Conservation (phyloP, 2,329 filamentous ascomycete genomes). For the Aspergillus neotritici region DNA sequence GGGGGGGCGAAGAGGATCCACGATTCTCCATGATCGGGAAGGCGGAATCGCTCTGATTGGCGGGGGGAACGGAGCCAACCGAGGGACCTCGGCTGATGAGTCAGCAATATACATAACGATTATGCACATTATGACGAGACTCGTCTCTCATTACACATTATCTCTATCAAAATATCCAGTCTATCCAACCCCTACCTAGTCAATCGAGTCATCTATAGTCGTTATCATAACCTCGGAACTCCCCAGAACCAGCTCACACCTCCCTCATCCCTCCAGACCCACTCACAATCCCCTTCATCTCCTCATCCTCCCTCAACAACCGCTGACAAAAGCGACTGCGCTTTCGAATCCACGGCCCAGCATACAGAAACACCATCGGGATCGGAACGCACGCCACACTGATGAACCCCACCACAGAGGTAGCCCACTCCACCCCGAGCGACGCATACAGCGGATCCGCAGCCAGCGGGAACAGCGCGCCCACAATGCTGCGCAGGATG, state of each 20-base stretch:
- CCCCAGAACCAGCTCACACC: too few species aligned
- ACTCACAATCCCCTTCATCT: constrained; percentile 2
- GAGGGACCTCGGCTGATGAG: constrained; percentile 7
- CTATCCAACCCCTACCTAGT: too few species aligned
- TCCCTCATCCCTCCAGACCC: too few species aligned
- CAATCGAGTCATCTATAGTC: too few species aligned
- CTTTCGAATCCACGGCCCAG: constrained; percentile 23
- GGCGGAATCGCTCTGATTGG: constrained; percentile 2
- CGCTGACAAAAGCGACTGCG: constrained; percentile 29
- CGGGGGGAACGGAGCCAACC: background rate
- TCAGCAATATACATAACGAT: background rate
- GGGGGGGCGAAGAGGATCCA: too few species aligned
- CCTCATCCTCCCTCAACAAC: constrained; percentile 18
- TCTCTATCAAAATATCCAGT: too few species aligned
- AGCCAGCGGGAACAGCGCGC: constrained; percentile 53
- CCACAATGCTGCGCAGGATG: constrained; percentile 47
- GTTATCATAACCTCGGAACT: too few species aligned
- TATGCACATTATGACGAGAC: background rate
- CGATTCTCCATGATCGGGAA: too few species aligned
- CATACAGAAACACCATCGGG: constrained; percentile 34
- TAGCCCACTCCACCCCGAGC: constrained; percentile 39
- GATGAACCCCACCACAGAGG: constrained; percentile 37
- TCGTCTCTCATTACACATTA: too few species aligned
- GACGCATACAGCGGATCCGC: constrained; percentile 33
- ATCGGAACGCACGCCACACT: constrained; percentile 36